These are phyloP conservation scores for Bassia scoparia DNA, from an alignment of 148 eudicot species.

Conservation along the genomic window DNA sequence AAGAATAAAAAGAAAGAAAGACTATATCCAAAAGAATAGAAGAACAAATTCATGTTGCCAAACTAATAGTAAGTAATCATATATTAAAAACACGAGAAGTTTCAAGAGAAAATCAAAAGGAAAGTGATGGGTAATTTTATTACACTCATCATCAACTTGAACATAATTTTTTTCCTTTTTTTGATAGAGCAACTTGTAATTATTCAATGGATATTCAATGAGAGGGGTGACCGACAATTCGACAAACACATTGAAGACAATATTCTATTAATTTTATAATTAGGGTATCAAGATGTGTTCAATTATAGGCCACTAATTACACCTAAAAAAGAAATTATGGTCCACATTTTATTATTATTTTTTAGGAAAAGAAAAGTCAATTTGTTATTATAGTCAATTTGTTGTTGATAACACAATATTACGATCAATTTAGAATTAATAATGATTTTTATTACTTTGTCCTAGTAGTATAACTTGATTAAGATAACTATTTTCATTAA, in stretches of 20 bases:
- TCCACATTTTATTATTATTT: too few species aligned
- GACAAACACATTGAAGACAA: not conserved
- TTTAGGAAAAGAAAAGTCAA: not conserved
- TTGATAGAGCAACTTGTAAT: too few species aligned
- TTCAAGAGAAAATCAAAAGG: not conserved
- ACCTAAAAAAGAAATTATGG: not conserved
- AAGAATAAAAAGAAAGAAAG: not conserved
- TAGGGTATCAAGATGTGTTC: not conserved
- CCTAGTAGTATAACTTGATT: too few species aligned
- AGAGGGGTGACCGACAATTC: constrained; percentile 20
- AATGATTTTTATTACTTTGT: too few species aligned
- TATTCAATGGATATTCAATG: not conserved
- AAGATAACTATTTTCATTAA: too few species aligned
- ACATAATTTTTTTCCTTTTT: not conserved
- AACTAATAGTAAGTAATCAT: not conserved
- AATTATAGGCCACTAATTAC: not conserved
- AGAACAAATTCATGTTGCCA: not conserved
- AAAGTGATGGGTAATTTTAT: not conserved
- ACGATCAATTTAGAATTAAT: too few species aligned
- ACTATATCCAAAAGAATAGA: not conserved
- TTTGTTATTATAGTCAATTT: too few species aligned
- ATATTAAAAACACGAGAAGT: not conserved
- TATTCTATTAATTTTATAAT: too few species aligned
- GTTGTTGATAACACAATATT: too few species aligned
- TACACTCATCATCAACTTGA: not conserved